These are phyloP conservation scores for Periconia digitata DNA, from an alignment of 2,329 filamentous ascomycete genomes.

Conservation along the genomic window DNA sequence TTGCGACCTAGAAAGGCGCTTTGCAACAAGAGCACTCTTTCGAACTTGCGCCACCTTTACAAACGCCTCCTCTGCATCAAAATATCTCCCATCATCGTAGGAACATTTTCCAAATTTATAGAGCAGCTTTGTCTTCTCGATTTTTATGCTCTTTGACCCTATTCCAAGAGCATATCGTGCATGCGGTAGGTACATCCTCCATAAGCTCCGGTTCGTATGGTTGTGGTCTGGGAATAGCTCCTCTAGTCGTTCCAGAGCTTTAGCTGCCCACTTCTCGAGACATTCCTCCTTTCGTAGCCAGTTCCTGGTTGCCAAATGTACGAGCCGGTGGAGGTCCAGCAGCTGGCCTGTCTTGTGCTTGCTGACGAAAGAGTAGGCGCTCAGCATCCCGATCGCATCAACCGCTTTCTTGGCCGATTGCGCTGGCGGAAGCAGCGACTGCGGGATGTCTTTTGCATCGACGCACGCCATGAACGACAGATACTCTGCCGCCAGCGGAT, in stretches of 20 bases:
- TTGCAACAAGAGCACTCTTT: conserved; percentile 1
- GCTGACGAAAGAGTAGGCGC: conserved; percentile 13
- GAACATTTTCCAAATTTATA: background rate
- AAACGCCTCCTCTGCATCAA: background rate
- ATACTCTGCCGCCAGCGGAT: conserved; percentile 35
- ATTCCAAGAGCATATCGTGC: conserved; percentile 7
- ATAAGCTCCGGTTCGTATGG: conserved; percentile 16
- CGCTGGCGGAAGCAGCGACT: conserved; percentile 31
- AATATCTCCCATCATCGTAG: background rate
- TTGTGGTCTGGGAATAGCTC: background rate
- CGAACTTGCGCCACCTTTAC: background rate
- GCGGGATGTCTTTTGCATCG: conserved; percentile 33
- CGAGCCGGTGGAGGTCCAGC: conserved; percentile 14
- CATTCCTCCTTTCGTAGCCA: conserved; percentile 9
- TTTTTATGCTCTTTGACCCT: background rate
- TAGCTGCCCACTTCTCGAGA: background rate
- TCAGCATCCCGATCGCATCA: conserved; percentile 14
- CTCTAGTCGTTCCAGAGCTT: conserved; percentile 1
- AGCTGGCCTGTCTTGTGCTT: background rate
- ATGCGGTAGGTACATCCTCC: conserved; percentile 10
- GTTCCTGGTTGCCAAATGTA: conserved; percentile 11
- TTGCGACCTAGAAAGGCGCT: background rate
- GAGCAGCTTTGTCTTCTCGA: background rate
- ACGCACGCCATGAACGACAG: conserved; percentile 40
- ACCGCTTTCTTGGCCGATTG: conserved; percentile 1